Conservation (phyloP, 2,329 filamentous ascomycete genomes). For the Colletotrichum karsti region DNA sequence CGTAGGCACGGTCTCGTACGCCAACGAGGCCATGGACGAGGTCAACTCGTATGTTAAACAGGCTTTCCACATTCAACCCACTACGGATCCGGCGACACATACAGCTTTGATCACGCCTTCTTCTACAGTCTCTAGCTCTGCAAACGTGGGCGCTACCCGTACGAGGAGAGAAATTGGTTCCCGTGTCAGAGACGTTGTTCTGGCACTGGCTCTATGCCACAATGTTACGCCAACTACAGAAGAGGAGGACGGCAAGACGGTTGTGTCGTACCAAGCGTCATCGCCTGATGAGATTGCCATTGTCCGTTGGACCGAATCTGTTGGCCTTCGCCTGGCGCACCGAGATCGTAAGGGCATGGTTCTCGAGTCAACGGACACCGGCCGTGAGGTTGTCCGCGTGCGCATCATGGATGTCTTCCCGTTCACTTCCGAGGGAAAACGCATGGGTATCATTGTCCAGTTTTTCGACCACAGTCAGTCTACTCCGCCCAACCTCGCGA, state of each 20-base stretch:
- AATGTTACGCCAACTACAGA: constrained; percentile 95
- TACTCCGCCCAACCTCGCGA: constrained; percentile 55
- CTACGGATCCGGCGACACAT: constrained; percentile 52
- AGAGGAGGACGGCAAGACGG: constrained; percentile 77
- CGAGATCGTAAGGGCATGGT: constrained; percentile 89
- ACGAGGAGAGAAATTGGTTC: constrained; percentile 93
- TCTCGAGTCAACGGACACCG: constrained; percentile 79
- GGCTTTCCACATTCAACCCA: constrained; percentile 71
- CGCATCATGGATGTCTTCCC: constrained; percentile 94
- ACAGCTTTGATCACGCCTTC: constrained; percentile 77
- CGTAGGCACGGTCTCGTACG: constrained; percentile 96
- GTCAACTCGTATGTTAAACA: constrained; percentile 87
- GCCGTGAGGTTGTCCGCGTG: constrained; percentile 81
- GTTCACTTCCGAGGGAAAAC: constrained; percentile 96
- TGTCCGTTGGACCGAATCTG: constrained; percentile 92
- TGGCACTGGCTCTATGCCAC: constrained; percentile 93
- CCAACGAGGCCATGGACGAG: constrained; percentile 99
- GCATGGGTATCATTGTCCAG: constrained; percentile 96
- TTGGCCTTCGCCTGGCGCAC: constrained; percentile 84
- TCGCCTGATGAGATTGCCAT: constrained; percentile 99
- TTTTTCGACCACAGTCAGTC: constrained; percentile 71
- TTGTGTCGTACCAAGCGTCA: constrained; percentile 93
- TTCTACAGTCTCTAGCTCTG: constrained; percentile 70
- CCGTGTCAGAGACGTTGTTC: constrained; percentile 89
- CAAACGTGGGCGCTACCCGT: constrained; percentile 74